A percentile compares a stretch with the other conserved stretches of the same genome.
phyloP scores from a whole-genome alignment of 2,329 filamentous ascomycete species.

The Claviceps digitariae region DNA sequence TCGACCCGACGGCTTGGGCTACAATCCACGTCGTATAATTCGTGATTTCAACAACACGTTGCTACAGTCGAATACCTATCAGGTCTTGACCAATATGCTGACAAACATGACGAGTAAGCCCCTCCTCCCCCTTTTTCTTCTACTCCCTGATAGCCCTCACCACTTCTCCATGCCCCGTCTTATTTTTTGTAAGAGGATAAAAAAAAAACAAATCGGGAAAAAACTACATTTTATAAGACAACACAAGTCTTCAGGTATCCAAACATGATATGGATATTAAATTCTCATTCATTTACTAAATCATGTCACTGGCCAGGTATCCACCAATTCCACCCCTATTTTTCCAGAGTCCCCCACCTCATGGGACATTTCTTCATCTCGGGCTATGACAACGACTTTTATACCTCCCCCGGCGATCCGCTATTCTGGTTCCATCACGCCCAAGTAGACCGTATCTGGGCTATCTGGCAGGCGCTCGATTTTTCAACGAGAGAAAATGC shows the following conservation, averaged over 20 bases:
- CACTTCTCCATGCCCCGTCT: too few species aligned
- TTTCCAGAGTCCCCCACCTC: not conserved
- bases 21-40: conserved; percentile 6
- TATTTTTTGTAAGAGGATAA: not conserved
- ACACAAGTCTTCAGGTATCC: too few species aligned
- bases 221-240: too few species aligned
- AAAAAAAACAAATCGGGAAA: too few species aligned
- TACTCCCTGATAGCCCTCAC: not conserved
- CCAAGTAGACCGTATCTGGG: conserved; percentile 5
- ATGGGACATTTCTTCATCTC: not conserved
- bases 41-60: conserved; percentile 1
- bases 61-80: not conserved
- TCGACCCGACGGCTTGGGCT: not conserved
- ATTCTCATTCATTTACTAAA: not conserved
- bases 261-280: too few species aligned
- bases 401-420: conserved; percentile 3
- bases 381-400: conserved; percentile 4
- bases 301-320: not conserved
- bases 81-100: not conserved
- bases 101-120: not conserved
- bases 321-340: conserved; percentile 1
- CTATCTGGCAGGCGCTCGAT: conserved; percentile 6
- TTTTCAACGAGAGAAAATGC: not conserved
- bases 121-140: not conserved
- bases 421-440: conserved; percentile 4